Base-by-base conservation (phyloP, 768 basidiomycete genomes). In the Cubamyces sp. region DNA sequence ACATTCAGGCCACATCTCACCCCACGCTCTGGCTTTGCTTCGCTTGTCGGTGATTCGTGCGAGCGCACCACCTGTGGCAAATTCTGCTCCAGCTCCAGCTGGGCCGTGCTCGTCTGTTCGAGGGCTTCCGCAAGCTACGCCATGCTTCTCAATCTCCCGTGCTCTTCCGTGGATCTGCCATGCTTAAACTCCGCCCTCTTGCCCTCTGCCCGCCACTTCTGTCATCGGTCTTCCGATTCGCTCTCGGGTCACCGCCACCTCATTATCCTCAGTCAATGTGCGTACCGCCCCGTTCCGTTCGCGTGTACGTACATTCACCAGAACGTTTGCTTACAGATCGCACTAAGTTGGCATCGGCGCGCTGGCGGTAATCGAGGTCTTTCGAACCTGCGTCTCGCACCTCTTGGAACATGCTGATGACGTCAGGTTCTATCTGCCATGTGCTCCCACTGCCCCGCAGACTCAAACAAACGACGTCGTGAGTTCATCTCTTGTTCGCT, bases 11-110 rank as follows among this genome's bases (percentile, higher is more conserved):
- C 19, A 12, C 45, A 46, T 21, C 45, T 12, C 21, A 46, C 23
- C 23, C 26, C 26, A 23, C 26, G 21, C 19, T 23, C 14, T 5
- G 21, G 14, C 26, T 28, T 5, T 16, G 23, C 48, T 21, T 23
- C 18, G 18, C 45, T 21, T 46, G 21, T 23, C 23, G 45, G 45
- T 19, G 45, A 19, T 21, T 46, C 19, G 23, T 23, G 45, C 18
- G 45, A 23, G 45, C 45, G n/a, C 23, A 12, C 19, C 48, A 49
- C 19, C 26, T 49, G 48, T 49, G 26, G 48, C 48, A 26, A 26
- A 49, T 49, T 26, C 48, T 16, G 48, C 48, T 49, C 48, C 48
- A 26, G 48, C 48, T 49, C 48, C 48, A 49, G 9, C 48, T n/a
- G 2, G 19, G 25, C 48, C 48, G 26, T 15, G 48, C 19, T 15